These are phyloP conservation scores for Haplosporangium sp. DNA, from an alignment of 371 early-diverging fungal species.

Conservation along the genomic window DNA sequence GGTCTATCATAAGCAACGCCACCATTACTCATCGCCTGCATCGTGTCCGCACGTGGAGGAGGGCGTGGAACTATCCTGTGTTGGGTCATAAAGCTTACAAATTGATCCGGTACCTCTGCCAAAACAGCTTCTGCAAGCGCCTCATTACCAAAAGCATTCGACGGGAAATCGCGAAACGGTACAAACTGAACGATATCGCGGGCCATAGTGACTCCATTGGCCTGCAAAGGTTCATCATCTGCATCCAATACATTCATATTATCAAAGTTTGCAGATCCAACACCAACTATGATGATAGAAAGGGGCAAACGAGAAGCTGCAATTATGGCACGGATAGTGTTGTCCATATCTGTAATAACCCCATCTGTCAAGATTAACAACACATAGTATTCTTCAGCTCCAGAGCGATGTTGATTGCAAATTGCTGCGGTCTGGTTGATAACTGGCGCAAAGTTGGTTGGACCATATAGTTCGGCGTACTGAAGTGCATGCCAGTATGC, in stretches of 20 bases:
- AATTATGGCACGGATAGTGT: conserved; percentile 61
- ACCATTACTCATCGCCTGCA: conserved; percentile 47
- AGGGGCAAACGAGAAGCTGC: conserved; percentile 61
- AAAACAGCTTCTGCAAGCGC: conserved; percentile 56
- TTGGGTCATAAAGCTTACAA: conserved; percentile 47
- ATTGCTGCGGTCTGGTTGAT: conserved; percentile 57
- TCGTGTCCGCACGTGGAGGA: conserved; percentile 38
- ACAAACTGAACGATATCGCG: conserved; percentile 72
- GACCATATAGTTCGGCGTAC: conserved; percentile 60
- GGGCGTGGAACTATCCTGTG: conserved; percentile 31
- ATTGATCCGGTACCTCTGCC: conserved; percentile 59
- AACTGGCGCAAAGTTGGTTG: conserved; percentile 68
- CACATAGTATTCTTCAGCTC: conserved; percentile 54
- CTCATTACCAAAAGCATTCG: conserved; percentile 27
- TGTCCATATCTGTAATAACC: conserved; percentile 60
- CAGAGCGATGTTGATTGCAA: conserved; percentile 45
- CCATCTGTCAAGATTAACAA: conserved; percentile 60
- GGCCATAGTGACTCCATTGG: conserved; percentile 39
- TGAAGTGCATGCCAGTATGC: conserved; percentile 59
- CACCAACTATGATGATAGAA: conserved; percentile 71
- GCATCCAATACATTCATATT: conserved; percentile 63
- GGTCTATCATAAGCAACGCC: conserved; percentile 11
- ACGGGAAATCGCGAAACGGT: conserved; percentile 57
- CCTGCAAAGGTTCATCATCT: conserved; percentile 55
- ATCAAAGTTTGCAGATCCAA: conserved; percentile 61